Base-by-base conservation (phyloP, 1,284 basidiomycete genomes). In the Anthracocystis setariae region DNA sequence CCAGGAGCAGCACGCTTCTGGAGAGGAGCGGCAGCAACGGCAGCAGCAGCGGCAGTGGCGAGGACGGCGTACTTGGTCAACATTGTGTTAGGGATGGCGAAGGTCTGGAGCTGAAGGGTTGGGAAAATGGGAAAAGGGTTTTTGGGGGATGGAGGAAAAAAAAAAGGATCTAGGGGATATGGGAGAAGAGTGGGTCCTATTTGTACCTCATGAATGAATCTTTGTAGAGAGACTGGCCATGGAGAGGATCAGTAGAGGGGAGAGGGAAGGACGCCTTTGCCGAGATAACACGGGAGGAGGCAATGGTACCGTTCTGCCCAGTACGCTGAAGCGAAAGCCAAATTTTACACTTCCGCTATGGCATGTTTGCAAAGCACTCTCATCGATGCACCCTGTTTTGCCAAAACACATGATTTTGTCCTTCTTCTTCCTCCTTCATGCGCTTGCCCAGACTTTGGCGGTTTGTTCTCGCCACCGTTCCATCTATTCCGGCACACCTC, bases 1-100 rank as follows among this genome's bases (percentile, higher is more conserved):
- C 68, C 77, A 56, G 77, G 59, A 21, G 71, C 70, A 38, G 79
- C 73, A 38, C 79, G 78, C 63, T 76, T 60, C 57, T 63, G 43
- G n/a, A 60, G 20, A 40, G 71, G 52, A 38, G 67, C 70, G 46
- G 64, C 53, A 46, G 65, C 67, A 29, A 69, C 58, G 32, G 60
- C 62, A 29, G 67, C 63, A 50, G 71, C 68, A 52, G 74, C 73
- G 47, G 74, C 70, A 54, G 76, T 53, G 45, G 70, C 59, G 32
- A 74, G 56, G 60, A 79, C 54, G 29, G 70, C 70, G 64, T 58
- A 64, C 61, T 73, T 73, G 64, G 70, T 64, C 46, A 73, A 47
- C 70, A 68, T 73, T 53, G 33, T 73, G 69, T 20, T 33, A 33
- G 12, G 20, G 13, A 44, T 23, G 29, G 47, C 21, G 40, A 8